phyloP scores from a whole-genome alignment of 75 land plant species.

The Sequoiadendron giganteum region DNA sequence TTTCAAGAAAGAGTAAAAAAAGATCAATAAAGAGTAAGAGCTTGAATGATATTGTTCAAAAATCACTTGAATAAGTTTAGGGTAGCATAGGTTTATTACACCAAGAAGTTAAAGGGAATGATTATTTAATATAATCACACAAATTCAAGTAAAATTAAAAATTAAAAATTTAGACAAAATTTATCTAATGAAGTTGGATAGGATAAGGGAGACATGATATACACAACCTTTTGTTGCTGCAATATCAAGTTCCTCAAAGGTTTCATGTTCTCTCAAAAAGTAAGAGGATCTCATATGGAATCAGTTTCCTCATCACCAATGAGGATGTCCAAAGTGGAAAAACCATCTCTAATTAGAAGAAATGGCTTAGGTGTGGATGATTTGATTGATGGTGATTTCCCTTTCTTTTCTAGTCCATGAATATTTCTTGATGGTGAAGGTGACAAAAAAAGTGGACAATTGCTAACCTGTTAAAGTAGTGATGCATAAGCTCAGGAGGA shows the following conservation, averaged over 20 bases:
- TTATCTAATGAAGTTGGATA: conserved; percentile 48
- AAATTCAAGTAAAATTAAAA: conserved; percentile 36
- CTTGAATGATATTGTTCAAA: conserved; percentile 44
- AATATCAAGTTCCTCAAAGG: conserved; percentile 73
- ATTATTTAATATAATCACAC: conserved; percentile 14
- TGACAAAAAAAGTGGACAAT: conserved; percentile 34
- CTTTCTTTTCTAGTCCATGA: conserved; percentile 25
- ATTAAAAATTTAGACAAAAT: conserved; percentile 26
- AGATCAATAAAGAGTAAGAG: conserved; percentile 47
- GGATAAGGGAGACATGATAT: conserved; percentile 37
- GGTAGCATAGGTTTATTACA: conserved; percentile 17
- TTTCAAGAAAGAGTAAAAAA: conserved; percentile 29
- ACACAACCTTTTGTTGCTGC: conserved; percentile 37
- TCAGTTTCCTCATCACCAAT: conserved; percentile 89
- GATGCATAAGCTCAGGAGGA: too few species aligned
- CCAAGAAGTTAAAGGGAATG: conserved; percentile 25
- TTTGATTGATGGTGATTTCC: conserved; percentile 8
- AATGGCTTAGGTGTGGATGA: conserved; percentile 19
- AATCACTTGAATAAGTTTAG: conserved; percentile 11
- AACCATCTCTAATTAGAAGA: conserved; percentile 14
- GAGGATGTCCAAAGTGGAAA: conserved; percentile 37
- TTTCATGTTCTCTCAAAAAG: conserved; percentile 61
- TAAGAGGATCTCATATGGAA: conserved; percentile 66
- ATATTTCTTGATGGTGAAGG: conserved; percentile 31
- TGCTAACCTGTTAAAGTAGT: too few species aligned